Conservation (phyloP, 306 rosid genomes). For the Albizia julibrissin region DNA sequence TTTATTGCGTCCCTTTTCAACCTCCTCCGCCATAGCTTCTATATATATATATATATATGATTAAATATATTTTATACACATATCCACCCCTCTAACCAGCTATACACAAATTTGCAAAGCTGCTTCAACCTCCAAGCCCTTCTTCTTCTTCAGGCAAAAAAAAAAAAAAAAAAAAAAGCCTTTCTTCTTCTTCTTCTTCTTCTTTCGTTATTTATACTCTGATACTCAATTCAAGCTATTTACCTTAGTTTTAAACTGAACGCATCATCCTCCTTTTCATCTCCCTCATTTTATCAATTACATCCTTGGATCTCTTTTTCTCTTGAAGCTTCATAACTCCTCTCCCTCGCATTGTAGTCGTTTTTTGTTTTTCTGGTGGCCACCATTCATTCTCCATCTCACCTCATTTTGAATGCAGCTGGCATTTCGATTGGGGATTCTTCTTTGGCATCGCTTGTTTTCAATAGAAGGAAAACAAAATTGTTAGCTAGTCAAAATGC, state of each 20-base stretch:
- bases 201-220: background rate
- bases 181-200: background rate
- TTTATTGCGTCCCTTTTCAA: background rate
- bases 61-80: background rate
- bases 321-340: constrained; percentile 19
- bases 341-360: background rate
- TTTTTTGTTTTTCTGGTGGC: background rate
- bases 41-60: background rate
- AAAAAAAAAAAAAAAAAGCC: too few species aligned
- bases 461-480: background rate
- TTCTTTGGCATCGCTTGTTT: background rate
- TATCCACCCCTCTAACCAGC: too few species aligned
- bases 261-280: constrained; percentile 13
- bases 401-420: constrained; percentile 20
- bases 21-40: background rate
- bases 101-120: background rate
- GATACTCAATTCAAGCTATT: background rate
- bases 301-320: constrained; percentile 8
- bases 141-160: background rate
- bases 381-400: background rate
- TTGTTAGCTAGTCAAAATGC: constrained; percentile 43
- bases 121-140: background rate
- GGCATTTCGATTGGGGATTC: background rate
- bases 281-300: constrained; percentile 5
- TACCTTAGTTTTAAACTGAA: background rate